These are phyloP conservation scores for Coniochaeta sp. DNA, from an alignment of 2,329 filamentous ascomycete species.

Conservation along the genomic window DNA sequence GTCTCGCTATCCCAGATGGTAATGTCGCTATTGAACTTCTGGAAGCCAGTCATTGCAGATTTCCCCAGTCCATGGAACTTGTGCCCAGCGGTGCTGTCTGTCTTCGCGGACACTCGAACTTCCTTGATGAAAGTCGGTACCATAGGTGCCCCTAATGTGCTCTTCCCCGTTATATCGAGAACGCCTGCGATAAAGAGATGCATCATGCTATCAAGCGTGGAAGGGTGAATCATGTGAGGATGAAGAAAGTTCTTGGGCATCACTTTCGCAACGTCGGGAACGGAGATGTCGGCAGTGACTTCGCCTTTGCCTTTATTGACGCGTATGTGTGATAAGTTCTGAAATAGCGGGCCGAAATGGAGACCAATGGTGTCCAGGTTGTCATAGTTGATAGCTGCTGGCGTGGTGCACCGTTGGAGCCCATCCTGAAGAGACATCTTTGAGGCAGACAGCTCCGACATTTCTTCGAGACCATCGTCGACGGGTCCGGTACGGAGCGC, in stretches of 20 bases:
- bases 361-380: neutral
- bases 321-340: neutral
- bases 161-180: neutral
- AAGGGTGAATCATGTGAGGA: neutral
- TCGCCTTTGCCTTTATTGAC: neutral
- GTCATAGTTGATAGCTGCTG: neutral
- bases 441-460: neutral
- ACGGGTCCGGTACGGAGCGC: neutral
- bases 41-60: neutral
- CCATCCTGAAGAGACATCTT: neutral
- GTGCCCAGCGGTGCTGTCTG: neutral
- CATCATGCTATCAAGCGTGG: neutral
- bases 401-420: neutral
- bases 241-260: neutral
- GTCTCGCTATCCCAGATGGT: neutral
- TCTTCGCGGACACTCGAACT: neutral
- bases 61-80: neutral
- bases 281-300: neutral
- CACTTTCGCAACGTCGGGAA: neutral
- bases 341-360: neutral
- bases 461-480: neutral
- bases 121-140: slow-evolving; percentile 1
- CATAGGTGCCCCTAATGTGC: neutral
- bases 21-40: neutral
- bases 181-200: neutral